phyloP scores from a whole-genome alignment of 345 rosid genomes.

The Salix koriyanagi region DNA sequence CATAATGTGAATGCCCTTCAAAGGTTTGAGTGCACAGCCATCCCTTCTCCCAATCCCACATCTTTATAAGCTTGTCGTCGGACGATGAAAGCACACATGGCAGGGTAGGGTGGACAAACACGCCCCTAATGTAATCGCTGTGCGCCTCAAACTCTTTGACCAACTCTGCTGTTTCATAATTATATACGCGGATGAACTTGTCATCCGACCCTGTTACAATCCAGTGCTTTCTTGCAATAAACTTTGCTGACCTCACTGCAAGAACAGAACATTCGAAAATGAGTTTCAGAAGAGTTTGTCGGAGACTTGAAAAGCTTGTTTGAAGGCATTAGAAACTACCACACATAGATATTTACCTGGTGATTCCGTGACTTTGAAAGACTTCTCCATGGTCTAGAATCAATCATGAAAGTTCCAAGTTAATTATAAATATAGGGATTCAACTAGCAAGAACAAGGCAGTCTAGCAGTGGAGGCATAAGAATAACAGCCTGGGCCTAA shows the following conservation, averaged over 20 bases:
- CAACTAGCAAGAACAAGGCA: background rate
- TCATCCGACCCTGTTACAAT: constrained; percentile 37
- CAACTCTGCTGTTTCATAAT: constrained; percentile 28
- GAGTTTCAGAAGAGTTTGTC: background rate
- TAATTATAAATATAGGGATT: background rate
- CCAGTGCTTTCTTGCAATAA: constrained; percentile 34
- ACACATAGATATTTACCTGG: constrained; percentile 11
- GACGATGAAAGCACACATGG: constrained; percentile 33
- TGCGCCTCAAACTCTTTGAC: constrained; percentile 38
- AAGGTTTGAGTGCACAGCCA: constrained; percentile 31
- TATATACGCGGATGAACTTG: constrained; percentile 24
- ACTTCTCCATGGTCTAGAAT: constrained; percentile 19
- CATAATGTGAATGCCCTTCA: constrained; percentile 42
- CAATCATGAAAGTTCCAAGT: background rate
- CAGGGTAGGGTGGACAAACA: constrained; percentile 28
- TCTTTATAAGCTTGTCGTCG: constrained; percentile 32
- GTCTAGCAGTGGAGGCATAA: background rate
- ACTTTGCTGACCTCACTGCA: constrained; percentile 40
- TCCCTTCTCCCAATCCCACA: constrained; percentile 48
- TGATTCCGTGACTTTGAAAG: constrained; percentile 21
- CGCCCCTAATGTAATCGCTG: constrained; percentile 30
- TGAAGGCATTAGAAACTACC: background rate
- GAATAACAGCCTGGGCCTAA: background rate
- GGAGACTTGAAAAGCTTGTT: background rate
- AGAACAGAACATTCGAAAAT: background rate